Evolutionary conservation across 2,329 filamentous ascomycete species (phyloP).

Genomic region (Phyllosticta citribraziliensis): DNA sequence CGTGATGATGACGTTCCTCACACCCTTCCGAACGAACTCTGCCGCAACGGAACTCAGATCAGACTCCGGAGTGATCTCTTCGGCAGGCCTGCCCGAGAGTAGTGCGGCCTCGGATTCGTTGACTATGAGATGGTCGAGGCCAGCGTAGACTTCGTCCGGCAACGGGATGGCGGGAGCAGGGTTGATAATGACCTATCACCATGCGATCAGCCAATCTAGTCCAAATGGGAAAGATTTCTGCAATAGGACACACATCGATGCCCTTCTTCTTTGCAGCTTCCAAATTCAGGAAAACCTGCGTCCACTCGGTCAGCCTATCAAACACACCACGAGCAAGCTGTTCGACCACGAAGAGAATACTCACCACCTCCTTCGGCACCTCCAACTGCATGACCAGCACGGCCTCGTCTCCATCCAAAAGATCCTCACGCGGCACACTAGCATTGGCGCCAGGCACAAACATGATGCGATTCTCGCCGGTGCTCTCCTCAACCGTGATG

Average conservation of each 20-base stretch:
- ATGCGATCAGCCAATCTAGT: neutral
- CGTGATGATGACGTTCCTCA: slow-evolving; percentile 71
- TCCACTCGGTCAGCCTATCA: neutral
- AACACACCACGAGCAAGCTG: neutral
- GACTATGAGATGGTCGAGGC: slow-evolving; percentile 69
- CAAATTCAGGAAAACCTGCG: neutral
- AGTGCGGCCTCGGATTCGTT: slow-evolving; percentile 85
- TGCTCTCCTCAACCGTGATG: slow-evolving; percentile 39
- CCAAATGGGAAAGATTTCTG: neutral
- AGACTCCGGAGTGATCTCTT: slow-evolving; percentile 22
- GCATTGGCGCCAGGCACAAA: slow-evolving; percentile 39
- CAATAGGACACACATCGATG: slow-evolving; percentile 14
- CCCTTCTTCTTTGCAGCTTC: slow-evolving; percentile 3
- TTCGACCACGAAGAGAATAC: neutral
- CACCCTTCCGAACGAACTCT: slow-evolving; percentile 59
- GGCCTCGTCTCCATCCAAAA: slow-evolving; percentile 31
- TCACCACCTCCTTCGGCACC: slow-evolving; percentile 32
- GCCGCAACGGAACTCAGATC: slow-evolving; percentile 37
- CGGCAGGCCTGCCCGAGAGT: slow-evolving; percentile 44
- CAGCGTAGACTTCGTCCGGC: slow-evolving; percentile 54
- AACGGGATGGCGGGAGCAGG: slow-evolving; percentile 63
- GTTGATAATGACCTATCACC: slow-evolving; percentile 60
- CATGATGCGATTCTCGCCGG: slow-evolving; percentile 41
- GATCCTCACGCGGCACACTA: slow-evolving; percentile 25
- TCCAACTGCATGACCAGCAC: slow-evolving; percentile 40